Percentiles rank a stretch among this genome's conserved stretches.
Evolutionary conservation across 1,139 yeast genomes (phyloP).

Genomic region (Kazachstania sp.): DNA sequence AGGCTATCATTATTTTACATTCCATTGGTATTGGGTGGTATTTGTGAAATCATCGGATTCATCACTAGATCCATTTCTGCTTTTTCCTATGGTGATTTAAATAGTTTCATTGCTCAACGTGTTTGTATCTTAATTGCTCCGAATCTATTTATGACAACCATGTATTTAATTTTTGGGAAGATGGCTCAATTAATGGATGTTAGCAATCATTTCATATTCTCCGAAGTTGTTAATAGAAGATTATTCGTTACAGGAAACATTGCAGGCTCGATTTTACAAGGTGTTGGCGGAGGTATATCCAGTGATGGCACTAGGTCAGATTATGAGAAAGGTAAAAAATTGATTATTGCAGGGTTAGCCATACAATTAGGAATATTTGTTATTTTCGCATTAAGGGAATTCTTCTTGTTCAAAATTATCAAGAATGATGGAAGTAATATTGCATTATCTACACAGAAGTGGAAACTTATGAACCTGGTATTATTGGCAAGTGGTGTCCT

Average conservation of each 20-base stretch:
- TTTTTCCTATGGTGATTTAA: slow-evolving; percentile 13
- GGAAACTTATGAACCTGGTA: slow-evolving; percentile 16
- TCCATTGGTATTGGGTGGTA: slow-evolving; percentile 29
- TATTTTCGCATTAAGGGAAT: slow-evolving; percentile 25
- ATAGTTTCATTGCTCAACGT: slow-evolving; percentile 33
- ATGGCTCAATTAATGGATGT: slow-evolving; percentile 29
- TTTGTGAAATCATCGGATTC: slow-evolving; percentile 33
- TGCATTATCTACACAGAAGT: slow-evolving; percentile 5
- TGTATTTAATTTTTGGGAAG: slow-evolving; percentile 39
- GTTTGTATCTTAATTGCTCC: slow-evolving; percentile 38
- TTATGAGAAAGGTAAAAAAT: slow-evolving; percentile 19
- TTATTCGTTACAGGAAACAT: slow-evolving; percentile 40
- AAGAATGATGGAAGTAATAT: slow-evolving; percentile 1
- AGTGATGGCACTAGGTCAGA: slow-evolving; percentile 11
- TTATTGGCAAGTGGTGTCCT: slow-evolving; percentile 30
- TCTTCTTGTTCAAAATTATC: slow-evolving; percentile 13
- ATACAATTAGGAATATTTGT: slow-evolving; percentile 36
- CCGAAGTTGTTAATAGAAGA: slow-evolving; percentile 31
- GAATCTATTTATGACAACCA: slow-evolving; percentile 37
- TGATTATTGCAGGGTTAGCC: slow-evolving; percentile 29
- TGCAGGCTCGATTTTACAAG: slow-evolving; percentile 36
- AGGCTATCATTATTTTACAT: slow-evolving; percentile 5
- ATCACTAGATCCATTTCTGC: slow-evolving; percentile 28
- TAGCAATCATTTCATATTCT: slow-evolving; percentile 28
- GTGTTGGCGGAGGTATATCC: slow-evolving; percentile 38